phyloP scores from a whole-genome alignment of 2,329 filamentous ascomycete species.

The Fusarium pseudocircinatum region DNA sequence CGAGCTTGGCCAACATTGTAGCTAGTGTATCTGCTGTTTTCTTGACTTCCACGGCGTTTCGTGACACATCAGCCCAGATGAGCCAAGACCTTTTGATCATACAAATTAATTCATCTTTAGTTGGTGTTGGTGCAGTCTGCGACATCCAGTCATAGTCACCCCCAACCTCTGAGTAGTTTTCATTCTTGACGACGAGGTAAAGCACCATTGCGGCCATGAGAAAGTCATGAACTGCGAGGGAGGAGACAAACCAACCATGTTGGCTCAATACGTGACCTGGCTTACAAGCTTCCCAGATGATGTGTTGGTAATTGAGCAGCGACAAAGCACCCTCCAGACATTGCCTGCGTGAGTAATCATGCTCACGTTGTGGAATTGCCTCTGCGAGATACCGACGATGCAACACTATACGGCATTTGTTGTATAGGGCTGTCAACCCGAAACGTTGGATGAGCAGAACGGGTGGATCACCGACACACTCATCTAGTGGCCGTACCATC shows the following conservation, averaged over 20 bases:
- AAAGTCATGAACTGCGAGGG: slow-evolving; percentile 68
- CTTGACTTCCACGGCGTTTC: slow-evolving; percentile 51
- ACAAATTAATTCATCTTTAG: slow-evolving; percentile 52
- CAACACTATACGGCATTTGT: slow-evolving; percentile 65
- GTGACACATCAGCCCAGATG: slow-evolving; percentile 56
- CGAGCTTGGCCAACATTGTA: slow-evolving; percentile 57
- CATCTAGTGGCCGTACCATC: slow-evolving; percentile 57
- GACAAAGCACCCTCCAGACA: slow-evolving; percentile 61
- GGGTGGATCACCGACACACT: slow-evolving; percentile 60
- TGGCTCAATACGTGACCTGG: slow-evolving; percentile 63
- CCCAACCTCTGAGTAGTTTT: slow-evolving; percentile 51
- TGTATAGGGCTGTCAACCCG: slow-evolving; percentile 61
- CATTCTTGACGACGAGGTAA: slow-evolving; percentile 61
- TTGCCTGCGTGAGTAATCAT: slow-evolving; percentile 61
- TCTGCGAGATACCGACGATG: slow-evolving; percentile 64
- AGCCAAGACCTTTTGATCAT: slow-evolving; percentile 54
- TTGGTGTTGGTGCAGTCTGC: slow-evolving; percentile 45
- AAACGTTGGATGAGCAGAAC: slow-evolving; percentile 62
- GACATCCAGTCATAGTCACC: slow-evolving; percentile 49
- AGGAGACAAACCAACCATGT: slow-evolving; percentile 66
- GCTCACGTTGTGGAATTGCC: slow-evolving; percentile 52
- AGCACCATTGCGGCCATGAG: slow-evolving; percentile 69
- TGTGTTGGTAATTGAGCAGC: slow-evolving; percentile 59
- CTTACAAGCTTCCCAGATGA: slow-evolving; percentile 58
- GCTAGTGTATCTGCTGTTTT: slow-evolving; percentile 59